These are phyloP conservation scores for Ganoderma lucidum DNA, from an alignment of 1,284 basidiomycete genomes.

Conservation along the genomic window DNA sequence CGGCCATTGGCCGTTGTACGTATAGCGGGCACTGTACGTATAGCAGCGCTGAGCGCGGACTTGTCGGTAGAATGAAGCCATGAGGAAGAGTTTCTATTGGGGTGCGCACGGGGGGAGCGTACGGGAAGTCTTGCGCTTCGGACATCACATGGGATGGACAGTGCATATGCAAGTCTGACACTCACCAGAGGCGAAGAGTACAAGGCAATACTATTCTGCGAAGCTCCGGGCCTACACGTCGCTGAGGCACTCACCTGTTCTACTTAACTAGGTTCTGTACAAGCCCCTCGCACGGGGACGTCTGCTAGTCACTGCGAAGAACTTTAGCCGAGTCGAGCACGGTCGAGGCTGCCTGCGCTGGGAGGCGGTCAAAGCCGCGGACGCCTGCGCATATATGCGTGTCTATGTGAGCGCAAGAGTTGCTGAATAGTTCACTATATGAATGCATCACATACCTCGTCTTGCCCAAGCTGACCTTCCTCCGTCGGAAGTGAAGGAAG, in stretches of 20 bases:
- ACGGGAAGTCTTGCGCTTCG: not conserved
- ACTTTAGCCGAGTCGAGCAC: not conserved
- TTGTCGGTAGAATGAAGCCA: not conserved
- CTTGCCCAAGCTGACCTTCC: not conserved
- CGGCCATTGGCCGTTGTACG: slow-evolving; percentile 1
- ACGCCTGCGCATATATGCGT: not conserved
- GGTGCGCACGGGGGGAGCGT: not conserved
- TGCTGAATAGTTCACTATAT: not conserved
- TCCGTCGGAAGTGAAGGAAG: not conserved
- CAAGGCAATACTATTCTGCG: not conserved
- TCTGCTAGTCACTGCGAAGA: not conserved
- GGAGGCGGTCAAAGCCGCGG: not conserved
- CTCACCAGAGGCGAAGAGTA: not conserved
- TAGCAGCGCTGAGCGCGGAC: not conserved
- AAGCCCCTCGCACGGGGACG: not conserved
- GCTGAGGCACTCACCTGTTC: not conserved
- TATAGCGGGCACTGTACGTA: not conserved
- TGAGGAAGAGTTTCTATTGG: not conserved
- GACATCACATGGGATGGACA: not conserved
- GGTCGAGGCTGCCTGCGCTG: not conserved
- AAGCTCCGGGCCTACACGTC: not conserved
- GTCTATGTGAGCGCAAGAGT: not conserved
- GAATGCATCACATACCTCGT: not conserved
- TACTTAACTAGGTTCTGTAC: not conserved
- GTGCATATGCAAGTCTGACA: not conserved